Base-by-base conservation (phyloP, 2,329 filamentous ascomycete species). In the Aspergillus fumigatus region DNA sequence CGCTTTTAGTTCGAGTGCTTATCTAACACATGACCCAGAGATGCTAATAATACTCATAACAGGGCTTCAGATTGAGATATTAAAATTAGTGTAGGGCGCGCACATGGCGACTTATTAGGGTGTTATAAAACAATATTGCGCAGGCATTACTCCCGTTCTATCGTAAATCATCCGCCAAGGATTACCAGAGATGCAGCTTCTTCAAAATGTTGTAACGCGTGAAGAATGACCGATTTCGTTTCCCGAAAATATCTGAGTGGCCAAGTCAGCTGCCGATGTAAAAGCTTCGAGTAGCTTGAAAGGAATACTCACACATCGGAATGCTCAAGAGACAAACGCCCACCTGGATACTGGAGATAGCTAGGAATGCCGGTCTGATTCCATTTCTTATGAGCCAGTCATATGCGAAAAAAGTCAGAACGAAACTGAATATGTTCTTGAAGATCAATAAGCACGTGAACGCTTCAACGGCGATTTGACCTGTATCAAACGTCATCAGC, bases 381-480 rank as follows among this genome's bases (percentile, higher is more conserved):
- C 84, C 84, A 8, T 71, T 69, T 0, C 76, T 62, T 9, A 88
- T 80, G 26, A 96, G 80, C 92, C 93, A 97, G 56, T 92, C 80
- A 66, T 90, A 96, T 1, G 90, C 91, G 63, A 84, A 88, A 71
- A 87, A 95, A 0, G 92, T 96, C 55, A 97, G 78, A 6, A 86
- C 84, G 66, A 95, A 97, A 60, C 87, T 89, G 77, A 97, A 96
- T 60, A 97, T 83, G 74, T 97, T 96, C 76, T 97, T 97, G 80
- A 97, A 96, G 53, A 96, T 87, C 62, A 96, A 83, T 71, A 94
- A 84, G 74, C 90, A 90, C 0, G 92, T 96, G 71, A 96, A 96
- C 6, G 87, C 89, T 74, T 97, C 92, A 50, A 96, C 84, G 1
- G 90, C 85, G 55, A 96, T 84, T 59, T 93, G 87, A 7, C 87